Percentiles rank a stretch among this genome's conserved stretches.
Evolutionary conservation across 805 yeast species (phyloP).

Genomic region (Pichia scutulata): DNA sequence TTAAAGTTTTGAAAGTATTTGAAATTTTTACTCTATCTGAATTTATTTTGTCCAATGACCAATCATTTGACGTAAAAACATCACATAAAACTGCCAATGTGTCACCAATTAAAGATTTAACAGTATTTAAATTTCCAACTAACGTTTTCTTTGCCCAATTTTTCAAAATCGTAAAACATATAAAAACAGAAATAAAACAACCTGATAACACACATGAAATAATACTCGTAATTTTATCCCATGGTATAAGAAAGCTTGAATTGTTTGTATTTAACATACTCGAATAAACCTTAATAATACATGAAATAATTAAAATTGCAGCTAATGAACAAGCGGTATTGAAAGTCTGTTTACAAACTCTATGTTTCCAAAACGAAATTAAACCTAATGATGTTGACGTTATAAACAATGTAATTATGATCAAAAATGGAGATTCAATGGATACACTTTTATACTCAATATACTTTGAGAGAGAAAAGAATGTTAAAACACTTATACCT

Average conservation of each 20-base stretch:
- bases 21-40: constrained; percentile 9
- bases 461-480: constrained; percentile 1
- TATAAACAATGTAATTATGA: constrained; percentile 12
- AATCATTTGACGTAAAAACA: constrained; percentile 42
- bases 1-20: constrained; percentile 31
- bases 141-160: constrained; percentile 7
- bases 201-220: constrained; percentile 56
- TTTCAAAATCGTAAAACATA: constrained; percentile 53
- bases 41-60: background rate
- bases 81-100: constrained; percentile 32
- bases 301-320: constrained; percentile 60
- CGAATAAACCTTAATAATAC: constrained; percentile 55
- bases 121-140: background rate
- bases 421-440: background rate
- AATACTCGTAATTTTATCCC: constrained; percentile 44
- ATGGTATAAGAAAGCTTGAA: constrained; percentile 40
- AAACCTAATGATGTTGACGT: constrained; percentile 53
- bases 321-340: constrained; percentile 78
- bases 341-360: constrained; percentile 58
- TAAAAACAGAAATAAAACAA: constrained; percentile 45
- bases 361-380: constrained; percentile 63
- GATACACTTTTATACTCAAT: background rate
- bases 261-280: constrained; percentile 47
- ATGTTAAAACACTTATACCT: constrained; percentile 7
- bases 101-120: constrained; percentile 42